A percentile compares a stretch with the other conserved stretches of the same genome.
These are phyloP conservation scores for Lunularia cruciata DNA, from an alignment of 225 moss, liverwort and hornwort species.

Conservation along the genomic window DNA sequence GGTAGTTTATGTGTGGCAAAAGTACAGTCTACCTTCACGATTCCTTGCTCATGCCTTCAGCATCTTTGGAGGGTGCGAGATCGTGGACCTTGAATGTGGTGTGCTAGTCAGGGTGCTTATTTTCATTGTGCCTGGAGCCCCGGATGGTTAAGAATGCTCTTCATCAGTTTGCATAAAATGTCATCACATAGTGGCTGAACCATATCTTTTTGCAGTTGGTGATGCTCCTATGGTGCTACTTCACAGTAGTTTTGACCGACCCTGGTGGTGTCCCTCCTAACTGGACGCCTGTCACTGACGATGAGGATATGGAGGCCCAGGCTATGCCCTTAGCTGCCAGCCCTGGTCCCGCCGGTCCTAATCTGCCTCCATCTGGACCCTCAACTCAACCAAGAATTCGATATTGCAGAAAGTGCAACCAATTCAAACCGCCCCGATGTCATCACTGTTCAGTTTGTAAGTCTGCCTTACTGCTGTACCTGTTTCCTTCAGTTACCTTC, in stretches of 20 bases:
- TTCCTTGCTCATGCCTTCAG: background rate
- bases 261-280: constrained; percentile 87
- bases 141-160: no score
- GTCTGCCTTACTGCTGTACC: no score
- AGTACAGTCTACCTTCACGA: background rate
- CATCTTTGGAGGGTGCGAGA: no score
- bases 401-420: constrained; percentile 89
- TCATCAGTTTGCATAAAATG: background rate
- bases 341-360: constrained; percentile 45
- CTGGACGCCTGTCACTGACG: constrained; percentile 69
- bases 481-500: no score
- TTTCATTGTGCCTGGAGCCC: background rate
- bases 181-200: no score
- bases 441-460: constrained; percentile 97
- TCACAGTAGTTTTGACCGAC: constrained; percentile 92
- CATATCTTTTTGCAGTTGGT: constrained; percentile 63
- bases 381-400: constrained; percentile 55
- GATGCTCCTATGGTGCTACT: constrained; percentile 96
- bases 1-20: background rate
- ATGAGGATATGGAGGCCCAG: constrained; percentile 84
- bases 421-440: constrained; percentile 95
- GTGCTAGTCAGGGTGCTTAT: background rate
- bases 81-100: background rate
- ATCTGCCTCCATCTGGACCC: constrained; percentile 48
- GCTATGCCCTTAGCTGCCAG: constrained; percentile 58